Percentiles rank a stretch among this genome's conserved stretches.
These are phyloP conservation scores for Aspergillus neotritici DNA, from an alignment of 2,329 filamentous ascomycete species.

Conservation along the genomic window DNA sequence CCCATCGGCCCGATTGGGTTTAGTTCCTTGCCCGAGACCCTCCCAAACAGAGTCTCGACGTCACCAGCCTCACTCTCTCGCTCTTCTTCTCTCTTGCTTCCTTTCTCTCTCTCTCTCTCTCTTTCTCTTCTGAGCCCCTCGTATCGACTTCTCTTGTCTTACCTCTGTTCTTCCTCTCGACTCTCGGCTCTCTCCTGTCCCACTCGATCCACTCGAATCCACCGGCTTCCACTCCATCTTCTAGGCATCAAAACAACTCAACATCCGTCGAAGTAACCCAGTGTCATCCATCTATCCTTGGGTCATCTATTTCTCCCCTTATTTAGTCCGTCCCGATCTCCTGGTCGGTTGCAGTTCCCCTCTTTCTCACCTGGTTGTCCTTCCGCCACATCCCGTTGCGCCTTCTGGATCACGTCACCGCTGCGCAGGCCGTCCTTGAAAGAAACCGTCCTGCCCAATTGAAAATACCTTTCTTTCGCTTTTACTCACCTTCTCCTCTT, in stretches of 20 bases:
- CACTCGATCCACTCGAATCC: too few relatives aligned
- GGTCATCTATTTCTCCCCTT: not conserved
- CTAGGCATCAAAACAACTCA: not conserved
- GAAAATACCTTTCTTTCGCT: conserved; percentile 3
- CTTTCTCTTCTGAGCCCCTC: not conserved
- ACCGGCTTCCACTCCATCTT: too few relatives aligned
- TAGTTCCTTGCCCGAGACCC: too few relatives aligned
- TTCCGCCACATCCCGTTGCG: conserved; percentile 26
- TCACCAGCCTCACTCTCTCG: conserved; percentile 13
- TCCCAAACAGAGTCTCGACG: conserved; percentile 16
- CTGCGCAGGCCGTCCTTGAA: conserved; percentile 22
- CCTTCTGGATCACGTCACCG: conserved; percentile 27
- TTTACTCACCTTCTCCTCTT: conserved; percentile 2
- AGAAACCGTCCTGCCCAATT: conserved; percentile 11
- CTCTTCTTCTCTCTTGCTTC: conserved; percentile 2
- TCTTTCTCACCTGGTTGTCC: conserved; percentile 4
- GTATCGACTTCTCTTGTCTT: too few relatives aligned
- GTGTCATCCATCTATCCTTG: not conserved
- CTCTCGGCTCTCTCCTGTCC: not conserved
- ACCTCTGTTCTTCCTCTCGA: not conserved
- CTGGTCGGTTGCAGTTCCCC: conserved; percentile 16
- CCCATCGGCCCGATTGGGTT: conserved; percentile 11
- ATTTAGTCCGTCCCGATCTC: conserved; percentile 8
- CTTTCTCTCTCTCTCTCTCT: not conserved
- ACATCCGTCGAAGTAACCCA: not conserved